Conservation (phyloP, 192 early-diverging fungal species). For the Podila epigama region DNA sequence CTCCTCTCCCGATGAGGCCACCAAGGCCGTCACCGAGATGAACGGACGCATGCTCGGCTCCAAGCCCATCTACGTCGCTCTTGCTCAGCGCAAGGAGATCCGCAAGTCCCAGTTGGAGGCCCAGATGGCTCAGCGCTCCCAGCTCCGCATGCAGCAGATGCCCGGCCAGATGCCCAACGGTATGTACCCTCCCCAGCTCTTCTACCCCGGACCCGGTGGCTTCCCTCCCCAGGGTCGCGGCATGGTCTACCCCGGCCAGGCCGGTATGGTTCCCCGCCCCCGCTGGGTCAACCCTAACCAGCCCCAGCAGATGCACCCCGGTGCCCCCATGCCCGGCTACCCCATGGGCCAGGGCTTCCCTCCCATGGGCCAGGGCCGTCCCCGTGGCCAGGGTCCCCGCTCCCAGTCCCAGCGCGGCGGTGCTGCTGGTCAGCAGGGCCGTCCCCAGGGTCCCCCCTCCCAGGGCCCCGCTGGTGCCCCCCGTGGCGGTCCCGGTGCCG, state of each 20-base stretch:
- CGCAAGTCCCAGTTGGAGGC: conserved; percentile 96
- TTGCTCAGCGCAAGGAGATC: conserved; percentile 98
- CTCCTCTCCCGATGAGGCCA: conserved; percentile 98
- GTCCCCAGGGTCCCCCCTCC: conserved; percentile 38
- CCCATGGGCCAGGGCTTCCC: conserved; percentile 57
- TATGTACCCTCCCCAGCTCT: conserved; percentile 58
- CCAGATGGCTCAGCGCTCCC: conserved; percentile 90
- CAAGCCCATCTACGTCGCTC: conserved; percentile 98
- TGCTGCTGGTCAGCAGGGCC: conserved; percentile 50
- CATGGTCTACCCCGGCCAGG: conserved; percentile 52
- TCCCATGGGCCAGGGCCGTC: conserved; percentile 65
- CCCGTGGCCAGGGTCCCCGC: conserved; percentile 57
- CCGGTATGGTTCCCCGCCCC: conserved; percentile 52
- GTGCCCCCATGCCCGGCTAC: conserved; percentile 50
- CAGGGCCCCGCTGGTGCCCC: conserved; percentile 49
- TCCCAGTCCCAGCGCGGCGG: conserved; percentile 58
- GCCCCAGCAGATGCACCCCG: conserved; percentile 56
- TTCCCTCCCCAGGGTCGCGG: conserved; percentile 51
- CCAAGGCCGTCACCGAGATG: conserved; percentile 98
- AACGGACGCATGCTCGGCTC: conserved; percentile 92
- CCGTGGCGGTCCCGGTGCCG: conserved; percentile 42
- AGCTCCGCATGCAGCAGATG: conserved; percentile 81
- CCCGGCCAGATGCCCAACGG: conserved; percentile 59
- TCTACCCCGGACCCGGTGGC: conserved; percentile 47
- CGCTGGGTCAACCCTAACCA: conserved; percentile 59